Conservation (phyloP, 2,329 filamentous ascomycete species). For the Biscogniauxia mediterranea region DNA sequence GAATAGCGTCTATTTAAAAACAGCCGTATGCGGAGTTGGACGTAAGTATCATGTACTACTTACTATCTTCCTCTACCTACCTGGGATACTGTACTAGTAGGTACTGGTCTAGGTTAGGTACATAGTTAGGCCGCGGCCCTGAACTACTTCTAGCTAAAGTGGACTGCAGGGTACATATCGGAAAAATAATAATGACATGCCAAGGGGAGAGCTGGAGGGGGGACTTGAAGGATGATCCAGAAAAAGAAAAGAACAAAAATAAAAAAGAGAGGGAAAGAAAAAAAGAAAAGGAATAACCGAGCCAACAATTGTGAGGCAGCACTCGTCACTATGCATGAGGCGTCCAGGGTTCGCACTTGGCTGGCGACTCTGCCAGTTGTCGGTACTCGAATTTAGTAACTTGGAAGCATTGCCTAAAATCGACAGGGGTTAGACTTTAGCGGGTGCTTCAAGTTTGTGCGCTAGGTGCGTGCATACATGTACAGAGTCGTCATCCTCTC, state of each 20-base stretch:
- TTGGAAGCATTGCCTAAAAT: background rate
- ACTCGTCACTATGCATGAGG: background rate
- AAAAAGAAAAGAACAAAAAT: no score
- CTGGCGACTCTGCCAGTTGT: background rate
- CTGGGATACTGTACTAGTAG: no score
- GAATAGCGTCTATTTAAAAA: background rate
- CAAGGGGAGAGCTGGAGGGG: no score
- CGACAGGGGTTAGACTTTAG: background rate
- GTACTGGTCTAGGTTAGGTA: no score
- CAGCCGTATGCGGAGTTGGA: background rate
- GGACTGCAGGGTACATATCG: background rate
- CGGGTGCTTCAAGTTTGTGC: background rate
- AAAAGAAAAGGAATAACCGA: background rate
- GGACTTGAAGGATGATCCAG: no score
- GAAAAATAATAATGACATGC: background rate
- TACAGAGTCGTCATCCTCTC: background rate
- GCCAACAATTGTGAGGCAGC: background rate
- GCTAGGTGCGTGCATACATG: background rate
- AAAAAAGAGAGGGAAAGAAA: background rate
- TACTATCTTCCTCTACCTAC: no score
- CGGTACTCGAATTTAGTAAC: background rate
- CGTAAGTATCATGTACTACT: no score
- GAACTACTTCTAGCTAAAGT: background rate
- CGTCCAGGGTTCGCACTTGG: background rate
- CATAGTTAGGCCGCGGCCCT: no score